Percentiles rank a stretch among this genome's conserved stretches.
Evolutionary conservation across 23 red algal species (phyloP).

Genomic region (Gracilaria vermiculophylla): DNA sequence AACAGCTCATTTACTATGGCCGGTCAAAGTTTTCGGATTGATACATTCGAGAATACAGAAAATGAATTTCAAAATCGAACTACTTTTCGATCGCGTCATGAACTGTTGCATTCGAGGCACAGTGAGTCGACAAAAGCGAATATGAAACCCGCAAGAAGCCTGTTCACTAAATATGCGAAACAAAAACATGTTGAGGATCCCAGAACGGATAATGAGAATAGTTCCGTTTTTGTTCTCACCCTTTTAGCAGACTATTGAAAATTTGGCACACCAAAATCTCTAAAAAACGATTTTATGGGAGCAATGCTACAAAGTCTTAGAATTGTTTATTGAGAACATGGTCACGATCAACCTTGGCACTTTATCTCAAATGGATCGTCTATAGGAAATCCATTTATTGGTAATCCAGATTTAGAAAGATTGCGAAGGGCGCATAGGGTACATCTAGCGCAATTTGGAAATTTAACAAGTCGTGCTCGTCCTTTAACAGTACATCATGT

Average conservation of each 20-base stretch:
- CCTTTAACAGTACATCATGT: neutral
- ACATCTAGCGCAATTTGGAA: conserved; percentile 1
- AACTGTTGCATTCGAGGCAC: too few species aligned
- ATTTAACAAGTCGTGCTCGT: neutral
- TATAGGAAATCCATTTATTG: too few species aligned
- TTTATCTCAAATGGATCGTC: too few species aligned
- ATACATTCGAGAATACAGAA: too few species aligned
- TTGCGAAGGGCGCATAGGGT: neutral
- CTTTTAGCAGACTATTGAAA: conserved; percentile 31
- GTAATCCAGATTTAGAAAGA: too few species aligned
- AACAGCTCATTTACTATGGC: too few species aligned
- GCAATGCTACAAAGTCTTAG: conserved; percentile 14
- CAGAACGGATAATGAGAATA: neutral
- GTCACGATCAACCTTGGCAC: too few species aligned
- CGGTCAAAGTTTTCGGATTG: too few species aligned
- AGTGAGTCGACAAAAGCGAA: neutral
- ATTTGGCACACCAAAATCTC: neutral
- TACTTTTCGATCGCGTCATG: too few species aligned
- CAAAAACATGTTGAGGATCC: too few species aligned
- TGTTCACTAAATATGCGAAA: neutral
- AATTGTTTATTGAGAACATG: conserved; percentile 6
- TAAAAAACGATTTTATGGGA: conserved; percentile 3
- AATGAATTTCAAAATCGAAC: too few species aligned
- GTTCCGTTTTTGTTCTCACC: conserved; percentile 14
- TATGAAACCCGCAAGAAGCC: neutral